Conservation (phyloP, 768 basidiomycete genomes). For the Russula sp. region DNA sequence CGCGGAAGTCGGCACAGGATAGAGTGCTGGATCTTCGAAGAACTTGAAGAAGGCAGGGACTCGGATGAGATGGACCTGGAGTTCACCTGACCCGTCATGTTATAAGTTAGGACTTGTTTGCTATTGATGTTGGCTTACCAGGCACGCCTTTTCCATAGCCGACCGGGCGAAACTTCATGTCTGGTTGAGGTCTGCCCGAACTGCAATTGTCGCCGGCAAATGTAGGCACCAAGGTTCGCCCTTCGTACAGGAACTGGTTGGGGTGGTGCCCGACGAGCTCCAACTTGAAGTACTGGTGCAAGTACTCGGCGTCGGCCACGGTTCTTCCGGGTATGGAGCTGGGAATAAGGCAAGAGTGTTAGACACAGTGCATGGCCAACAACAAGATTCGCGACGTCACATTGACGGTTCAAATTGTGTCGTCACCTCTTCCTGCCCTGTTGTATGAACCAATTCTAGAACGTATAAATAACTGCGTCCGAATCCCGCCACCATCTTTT, state of each 20-base stretch:
- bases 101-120: neutral
- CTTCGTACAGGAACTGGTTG: conserved; percentile 30
- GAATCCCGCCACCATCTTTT: too few relatives aligned
- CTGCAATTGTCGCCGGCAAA: conserved; percentile 35
- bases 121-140: conserved; percentile 23
- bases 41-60: conserved; percentile 31
- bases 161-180: conserved; percentile 31
- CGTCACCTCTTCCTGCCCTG: too few relatives aligned
- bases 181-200: conserved; percentile 29
- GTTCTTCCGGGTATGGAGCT: conserved; percentile 31
- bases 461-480: too few relatives aligned
- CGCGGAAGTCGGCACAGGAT: conserved; percentile 34
- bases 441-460: too few relatives aligned
- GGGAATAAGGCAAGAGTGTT: neutral
- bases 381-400: too few relatives aligned
- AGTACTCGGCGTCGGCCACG: conserved; percentile 21
- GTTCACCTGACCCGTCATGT: neutral
- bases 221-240: conserved; percentile 33
- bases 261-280: conserved; percentile 28
- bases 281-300: conserved; percentile 31
- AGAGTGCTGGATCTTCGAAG: conserved; percentile 30
- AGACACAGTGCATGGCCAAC: neutral
- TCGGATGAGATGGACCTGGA: conserved; percentile 31
- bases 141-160: conserved; percentile 29
- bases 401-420: too few relatives aligned